phyloP scores from a whole-genome alignment of 495 filamentous ascomycete genomes.

The Melanomma pulvis-pyrius region DNA sequence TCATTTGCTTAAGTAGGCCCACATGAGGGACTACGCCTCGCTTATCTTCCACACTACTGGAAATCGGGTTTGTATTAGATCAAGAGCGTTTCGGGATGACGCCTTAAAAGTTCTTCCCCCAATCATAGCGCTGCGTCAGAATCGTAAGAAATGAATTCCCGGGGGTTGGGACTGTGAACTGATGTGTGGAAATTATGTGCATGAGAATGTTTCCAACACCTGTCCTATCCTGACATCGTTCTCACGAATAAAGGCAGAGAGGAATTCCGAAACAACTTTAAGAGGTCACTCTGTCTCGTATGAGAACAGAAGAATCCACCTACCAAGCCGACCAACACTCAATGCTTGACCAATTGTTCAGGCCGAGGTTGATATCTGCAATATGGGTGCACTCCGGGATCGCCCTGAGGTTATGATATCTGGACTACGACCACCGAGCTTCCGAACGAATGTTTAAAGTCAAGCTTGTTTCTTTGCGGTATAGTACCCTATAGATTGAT shows the following conservation, averaged over 20 bases:
- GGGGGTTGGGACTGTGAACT: too few species aligned
- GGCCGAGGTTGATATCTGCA: neutral
- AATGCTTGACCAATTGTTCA: neutral
- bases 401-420: neutral
- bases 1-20: neutral
- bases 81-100: neutral
- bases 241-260: neutral
- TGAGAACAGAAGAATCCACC: neutral
- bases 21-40: neutral
- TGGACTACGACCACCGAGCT: neutral
- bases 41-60: neutral
- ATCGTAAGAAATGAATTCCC: neutral
- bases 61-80: neutral
- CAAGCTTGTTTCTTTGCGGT: neutral
- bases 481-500: neutral
- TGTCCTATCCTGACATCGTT: neutral
- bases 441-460: neutral
- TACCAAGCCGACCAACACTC: neutral
- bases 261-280: neutral
- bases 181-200: neutral
- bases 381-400: neutral
- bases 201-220: neutral
- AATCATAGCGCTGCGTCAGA: neutral
- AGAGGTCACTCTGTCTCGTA: neutral
- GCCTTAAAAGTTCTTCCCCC: neutral